A percentile compares a stretch with the other conserved stretches of the same genome.
Evolutionary conservation across 1,284 basidiomycete species (phyloP).

Genomic region (Pseudozyma thailandica): DNA sequence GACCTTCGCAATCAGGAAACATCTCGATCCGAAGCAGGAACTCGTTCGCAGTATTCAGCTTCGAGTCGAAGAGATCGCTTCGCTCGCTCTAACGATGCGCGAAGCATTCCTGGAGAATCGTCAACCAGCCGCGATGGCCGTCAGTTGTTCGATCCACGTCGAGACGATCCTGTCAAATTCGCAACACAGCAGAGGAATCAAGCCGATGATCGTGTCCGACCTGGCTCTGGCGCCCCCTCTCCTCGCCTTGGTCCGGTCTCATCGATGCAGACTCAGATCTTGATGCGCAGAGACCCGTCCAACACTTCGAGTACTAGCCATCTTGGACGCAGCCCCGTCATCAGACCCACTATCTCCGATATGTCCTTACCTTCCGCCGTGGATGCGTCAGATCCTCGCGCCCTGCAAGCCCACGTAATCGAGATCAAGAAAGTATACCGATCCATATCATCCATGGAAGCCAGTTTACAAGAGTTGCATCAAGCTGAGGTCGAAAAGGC

Average conservation of each 20-base stretch:
- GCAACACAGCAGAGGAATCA: conserved; percentile 40
- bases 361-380: conserved; percentile 22
- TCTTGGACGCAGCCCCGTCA: conserved; percentile 24
- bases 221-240: conserved; percentile 14
- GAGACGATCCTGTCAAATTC: conserved; percentile 79
- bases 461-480: conserved; percentile 74
- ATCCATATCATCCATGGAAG: conserved; percentile 78
- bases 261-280: conserved; percentile 24
- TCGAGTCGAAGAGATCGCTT: conserved; percentile 39
- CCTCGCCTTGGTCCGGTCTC: conserved; percentile 15
- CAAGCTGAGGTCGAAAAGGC: conserved; percentile 19
- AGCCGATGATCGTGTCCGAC: conserved; percentile 20
- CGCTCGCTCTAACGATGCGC: conserved; percentile 27
- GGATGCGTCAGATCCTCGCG: conserved; percentile 23
- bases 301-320: conserved; percentile 21
- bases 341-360: conserved; percentile 26
- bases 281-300: conserved; percentile 35
- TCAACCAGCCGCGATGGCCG: conserved; percentile 32
- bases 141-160: conserved; percentile 79
- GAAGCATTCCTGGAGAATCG: conserved; percentile 32
- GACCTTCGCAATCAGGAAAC: conserved; percentile 28
- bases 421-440: conserved; percentile 85
- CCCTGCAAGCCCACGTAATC: conserved; percentile 70
- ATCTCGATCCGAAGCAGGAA: conserved; percentile 25
- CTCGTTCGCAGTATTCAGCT: conserved; percentile 21